Base-by-base conservation (phyloP, 2,329 filamentous ascomycete species). In the Lachnum nothofagi region DNA sequence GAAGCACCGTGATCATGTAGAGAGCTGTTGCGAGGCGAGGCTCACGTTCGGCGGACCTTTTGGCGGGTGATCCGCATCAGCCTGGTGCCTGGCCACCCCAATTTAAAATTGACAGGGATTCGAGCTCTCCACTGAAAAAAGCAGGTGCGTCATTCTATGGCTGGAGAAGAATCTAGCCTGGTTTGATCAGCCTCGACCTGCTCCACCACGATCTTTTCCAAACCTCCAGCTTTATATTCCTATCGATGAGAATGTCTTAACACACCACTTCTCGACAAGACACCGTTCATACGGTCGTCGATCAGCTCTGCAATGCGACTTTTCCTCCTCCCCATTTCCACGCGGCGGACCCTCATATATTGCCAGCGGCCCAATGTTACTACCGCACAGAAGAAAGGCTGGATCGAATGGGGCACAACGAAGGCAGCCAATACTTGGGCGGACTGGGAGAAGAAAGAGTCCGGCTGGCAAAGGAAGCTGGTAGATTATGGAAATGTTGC, bases 311-410 rank as follows among this genome's bases (percentile, higher is more conserved):
- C 51, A 44, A 97, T 98, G 93, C 88, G 90, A 67, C 79, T 98
- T 69, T 95, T 90, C 71, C 83, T 98, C 56, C 80, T 98, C 49
- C 93, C 93, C 54, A 85, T 98, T 62, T 95, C 91, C 51, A 95
- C 90, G 58, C 82, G 87, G 64, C 86, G 91, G 63, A 91, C 89
- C 44, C 81, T 98, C 54, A 82, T 98, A 63, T 97, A 95, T 74
- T 94, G 88, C 70, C 87, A 95, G 65, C 85, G 85, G 56, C 72
- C 87, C 55, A 76, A 82, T 62, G 70, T 74, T 44, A 72, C 80
- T 41, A 69, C 76, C 31, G 67, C 76, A 7, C 71, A 76, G 33
- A 71, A 77, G 46, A 69, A 74, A 63, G 76, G 76, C 17, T 70
- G 80, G 59, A 65, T 85, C 51, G 90, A 96, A 67, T 83, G 80